Conservation (phyloP, 257 asterid species). For the Solanum pimpinellifolium region DNA sequence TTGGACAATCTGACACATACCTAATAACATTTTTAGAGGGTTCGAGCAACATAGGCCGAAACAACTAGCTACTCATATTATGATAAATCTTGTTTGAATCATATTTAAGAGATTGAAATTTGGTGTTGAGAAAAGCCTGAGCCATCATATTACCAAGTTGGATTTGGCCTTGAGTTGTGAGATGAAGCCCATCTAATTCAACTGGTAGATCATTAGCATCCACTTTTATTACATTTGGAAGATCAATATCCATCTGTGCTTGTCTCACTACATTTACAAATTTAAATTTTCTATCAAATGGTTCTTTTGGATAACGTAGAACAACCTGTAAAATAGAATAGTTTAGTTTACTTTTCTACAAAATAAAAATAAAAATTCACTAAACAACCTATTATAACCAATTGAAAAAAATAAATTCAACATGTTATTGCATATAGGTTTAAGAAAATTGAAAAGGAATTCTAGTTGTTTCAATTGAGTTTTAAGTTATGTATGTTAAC, state of each 20-base stretch:
- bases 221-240: constrained; percentile 3
- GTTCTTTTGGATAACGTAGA: neutral
- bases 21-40: neutral
- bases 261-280: neutral
- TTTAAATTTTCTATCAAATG: neutral
- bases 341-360: neutral
- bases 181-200: neutral
- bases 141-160: constrained; percentile 2
- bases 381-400: neutral
- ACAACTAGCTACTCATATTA: neutral
- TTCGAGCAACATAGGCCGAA: neutral
- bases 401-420: neutral
- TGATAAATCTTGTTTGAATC: neutral
- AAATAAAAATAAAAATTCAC: neutral
- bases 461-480: neutral
- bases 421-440: neutral
- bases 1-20: neutral
- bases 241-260: neutral
- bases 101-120: neutral
- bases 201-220: constrained; percentile 1
- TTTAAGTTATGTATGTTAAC: neutral
- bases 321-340: neutral
- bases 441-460: neutral
- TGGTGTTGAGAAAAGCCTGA: neutral
- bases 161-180: neutral